These are phyloP conservation scores for Silybum marianum DNA, from an alignment of 129 eudicot species.

Conservation along the genomic window DNA sequence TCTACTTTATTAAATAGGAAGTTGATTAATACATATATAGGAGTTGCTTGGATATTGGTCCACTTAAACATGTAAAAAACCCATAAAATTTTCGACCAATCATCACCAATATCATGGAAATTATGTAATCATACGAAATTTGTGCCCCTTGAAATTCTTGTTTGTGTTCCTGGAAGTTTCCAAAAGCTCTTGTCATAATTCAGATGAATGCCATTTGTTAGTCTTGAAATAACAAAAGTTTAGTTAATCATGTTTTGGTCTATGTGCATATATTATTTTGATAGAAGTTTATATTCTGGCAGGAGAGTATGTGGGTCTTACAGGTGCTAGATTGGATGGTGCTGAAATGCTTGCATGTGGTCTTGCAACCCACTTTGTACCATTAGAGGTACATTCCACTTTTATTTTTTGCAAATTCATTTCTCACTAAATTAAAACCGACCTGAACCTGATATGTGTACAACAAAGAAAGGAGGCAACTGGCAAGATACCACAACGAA, in stretches of 20 bases:
- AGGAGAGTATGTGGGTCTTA: conserved; percentile 93
- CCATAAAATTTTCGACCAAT: not conserved
- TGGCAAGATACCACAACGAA: not conserved
- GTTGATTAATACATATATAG: not conserved
- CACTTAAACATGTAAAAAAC: not conserved
- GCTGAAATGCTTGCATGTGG: conserved; percentile 99
- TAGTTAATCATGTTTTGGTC: not conserved
- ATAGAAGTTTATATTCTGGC: conserved; percentile 24
- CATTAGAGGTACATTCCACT: conserved; percentile 48
- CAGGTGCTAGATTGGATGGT: conserved; percentile 95
- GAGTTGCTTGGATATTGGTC: not conserved
- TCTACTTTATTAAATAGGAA: not conserved
- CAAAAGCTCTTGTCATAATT: not conserved
- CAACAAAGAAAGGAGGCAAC: not conserved
- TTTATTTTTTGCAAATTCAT: not conserved
- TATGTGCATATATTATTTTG: not conserved
- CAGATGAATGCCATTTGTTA: not conserved
- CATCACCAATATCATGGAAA: not conserved
- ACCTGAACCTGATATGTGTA: not conserved
- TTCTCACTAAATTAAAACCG: not conserved
- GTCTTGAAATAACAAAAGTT: too few species aligned
- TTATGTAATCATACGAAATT: not conserved
- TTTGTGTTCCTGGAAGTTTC: not conserved
- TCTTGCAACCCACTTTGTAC: conserved; percentile 93
- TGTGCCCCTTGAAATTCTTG: not conserved